Base-by-base conservation (phyloP, 805 yeast genomes). In the Monosporozyma siamensis region DNA sequence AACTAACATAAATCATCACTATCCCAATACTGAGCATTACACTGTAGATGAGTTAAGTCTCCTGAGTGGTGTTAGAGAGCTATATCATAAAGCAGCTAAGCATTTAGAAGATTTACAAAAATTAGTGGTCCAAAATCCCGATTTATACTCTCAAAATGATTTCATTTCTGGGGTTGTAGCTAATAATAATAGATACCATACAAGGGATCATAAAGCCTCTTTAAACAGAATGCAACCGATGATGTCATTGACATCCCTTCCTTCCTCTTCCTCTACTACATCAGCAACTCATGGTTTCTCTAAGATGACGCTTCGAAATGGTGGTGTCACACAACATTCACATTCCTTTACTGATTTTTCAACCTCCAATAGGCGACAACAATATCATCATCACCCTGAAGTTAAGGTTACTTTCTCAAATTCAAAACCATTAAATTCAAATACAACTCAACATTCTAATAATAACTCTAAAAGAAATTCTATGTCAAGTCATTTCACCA, bases 1-100 rank as follows among this genome's bases (percentile, higher is more conserved):
- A 34, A 84, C 79, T 17, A 46, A 58, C 42, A 50, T 82, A 50
- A 71, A 80, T 54, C 63, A 73, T 41, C 58, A 59, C 46, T 58
- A 56, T 54, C 55, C 55, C 24, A 46, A 61, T 50, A 46, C 52
- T 41, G 43, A 48, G 44, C 48, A 46, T 41, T 74, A 52, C 43
- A 53, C 72, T 0, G 68, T 66, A 3, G 79, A 75, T 44, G 80
- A 75, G 47, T 42, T 63, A 3, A 64, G 68, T 47, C 51, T 74
- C 7, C 50, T 65, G 27, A 71, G 63, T 41, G 66, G 66, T 11
- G 53, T 59, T n/a, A 47, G 72, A 54, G 61, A 68, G 56, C 39
- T 61, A 46, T 52, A 67, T 56, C 48, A 55, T 52, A 48, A 63
- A 54, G 56, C 67, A 43, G 12, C 69, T 26, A 66, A 58, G 10